Evolutionary conservation across 345 rosid genomes (phyloP).

Genomic region (Cardiospermum halicacabum): DNA sequence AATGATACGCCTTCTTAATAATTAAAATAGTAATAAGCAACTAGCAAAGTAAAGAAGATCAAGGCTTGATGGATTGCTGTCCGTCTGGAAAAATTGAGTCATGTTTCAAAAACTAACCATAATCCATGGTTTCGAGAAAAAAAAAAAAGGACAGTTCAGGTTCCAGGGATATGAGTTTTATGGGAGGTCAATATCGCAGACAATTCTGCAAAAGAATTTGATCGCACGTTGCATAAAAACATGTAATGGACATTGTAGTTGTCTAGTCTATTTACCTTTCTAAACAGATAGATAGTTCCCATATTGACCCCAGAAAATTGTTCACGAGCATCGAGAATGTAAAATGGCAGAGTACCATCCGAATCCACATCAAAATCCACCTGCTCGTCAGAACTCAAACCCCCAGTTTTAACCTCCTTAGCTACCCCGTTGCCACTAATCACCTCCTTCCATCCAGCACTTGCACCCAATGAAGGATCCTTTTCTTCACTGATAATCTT

Average conservation of each 20-base stretch:
- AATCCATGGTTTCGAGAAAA: background rate
- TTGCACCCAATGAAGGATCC: conserved; percentile 70
- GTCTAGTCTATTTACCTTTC: conserved; percentile 56
- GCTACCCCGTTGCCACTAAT: conserved; percentile 31
- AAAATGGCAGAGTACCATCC: conserved; percentile 71
- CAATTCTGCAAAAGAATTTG: background rate
- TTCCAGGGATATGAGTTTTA: background rate
- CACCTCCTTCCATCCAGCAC: conserved; percentile 78
- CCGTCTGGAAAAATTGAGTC: background rate
- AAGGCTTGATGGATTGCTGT: background rate
- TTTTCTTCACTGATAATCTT: conserved; percentile 48
- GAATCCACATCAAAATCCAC: conserved; percentile 65
- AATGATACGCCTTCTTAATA: background rate
- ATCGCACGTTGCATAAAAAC: background rate
- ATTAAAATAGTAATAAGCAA: background rate
- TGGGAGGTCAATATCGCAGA: background rate
- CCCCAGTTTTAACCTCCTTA: conserved; percentile 24
- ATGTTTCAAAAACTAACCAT: background rate
- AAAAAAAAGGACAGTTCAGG: background rate
- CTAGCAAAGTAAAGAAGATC: background rate
- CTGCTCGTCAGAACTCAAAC: conserved; percentile 30
- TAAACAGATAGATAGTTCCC: conserved; percentile 83
- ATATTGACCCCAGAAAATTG: conserved; percentile 74
- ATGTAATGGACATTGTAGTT: too few species aligned
- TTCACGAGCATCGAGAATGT: conserved; percentile 77